Conservation (phyloP, 23 red algal species). For the Gracilaria gracilis region DNA sequence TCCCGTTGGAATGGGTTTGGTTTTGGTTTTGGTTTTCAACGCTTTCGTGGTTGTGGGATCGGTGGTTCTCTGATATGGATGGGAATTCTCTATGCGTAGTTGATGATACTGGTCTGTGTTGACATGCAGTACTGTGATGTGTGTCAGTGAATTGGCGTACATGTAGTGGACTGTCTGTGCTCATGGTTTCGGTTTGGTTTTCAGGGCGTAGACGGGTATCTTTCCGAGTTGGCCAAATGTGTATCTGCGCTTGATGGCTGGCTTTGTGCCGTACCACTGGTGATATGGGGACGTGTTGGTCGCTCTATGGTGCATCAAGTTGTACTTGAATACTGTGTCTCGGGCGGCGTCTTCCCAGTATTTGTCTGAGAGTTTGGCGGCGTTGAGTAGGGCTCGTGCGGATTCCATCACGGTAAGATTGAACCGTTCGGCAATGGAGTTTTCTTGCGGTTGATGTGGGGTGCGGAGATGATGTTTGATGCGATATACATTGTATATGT, state of each 20-base stretch:
- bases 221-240: slow-evolving; percentile 21
- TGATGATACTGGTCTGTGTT: slow-evolving; percentile 11
- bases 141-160: background rate
- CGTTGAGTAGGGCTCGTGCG: background rate
- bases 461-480: background rate
- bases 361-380: background rate
- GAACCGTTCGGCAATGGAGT: slow-evolving; percentile 1
- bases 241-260: background rate
- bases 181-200: background rate
- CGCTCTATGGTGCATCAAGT: background rate
- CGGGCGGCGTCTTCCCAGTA: no score
- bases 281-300: slow-evolving; percentile 1
- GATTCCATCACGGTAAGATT: background rate
- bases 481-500: background rate
- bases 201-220: slow-evolving; percentile 1
- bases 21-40: background rate
- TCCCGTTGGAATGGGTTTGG: slow-evolving; percentile 3
- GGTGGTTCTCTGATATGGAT: background rate
- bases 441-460: slow-evolving; percentile 30
- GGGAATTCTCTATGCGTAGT: slow-evolving; percentile 28
- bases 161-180: slow-evolving; percentile 10
- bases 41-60: slow-evolving; percentile 12
- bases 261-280: background rate
- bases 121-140: background rate
- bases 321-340: slow-evolving; percentile 13